Evolutionary conservation across 2,329 filamentous ascomycete species (phyloP).

Genomic region (Trichoderma koningiopsis): DNA sequence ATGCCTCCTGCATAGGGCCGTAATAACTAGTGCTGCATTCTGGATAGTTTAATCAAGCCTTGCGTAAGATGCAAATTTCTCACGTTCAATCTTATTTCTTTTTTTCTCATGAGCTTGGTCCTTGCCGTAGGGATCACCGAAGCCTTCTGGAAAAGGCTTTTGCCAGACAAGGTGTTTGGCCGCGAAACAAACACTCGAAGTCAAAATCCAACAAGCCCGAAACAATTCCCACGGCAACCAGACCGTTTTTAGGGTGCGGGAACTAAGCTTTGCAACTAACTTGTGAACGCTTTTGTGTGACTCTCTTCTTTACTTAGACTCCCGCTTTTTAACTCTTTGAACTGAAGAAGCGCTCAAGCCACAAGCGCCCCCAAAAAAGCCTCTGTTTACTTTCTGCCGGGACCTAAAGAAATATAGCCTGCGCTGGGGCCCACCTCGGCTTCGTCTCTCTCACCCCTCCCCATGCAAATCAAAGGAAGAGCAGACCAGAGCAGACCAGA

Average conservation of each 20-base stretch:
- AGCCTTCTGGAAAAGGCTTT: neutral
- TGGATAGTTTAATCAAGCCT: neutral
- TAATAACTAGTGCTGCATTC: neutral
- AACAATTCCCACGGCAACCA: neutral
- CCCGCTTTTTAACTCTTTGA: neutral
- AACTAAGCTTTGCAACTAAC: neutral
- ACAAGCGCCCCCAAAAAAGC: neutral
- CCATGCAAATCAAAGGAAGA: neutral
- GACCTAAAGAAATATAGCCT: constrained; percentile 23
- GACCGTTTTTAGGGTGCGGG: neutral
- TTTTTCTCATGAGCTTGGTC: neutral
- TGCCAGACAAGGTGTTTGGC: neutral
- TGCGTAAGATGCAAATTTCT: neutral
- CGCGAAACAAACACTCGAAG: neutral
- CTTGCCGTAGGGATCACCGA: neutral
- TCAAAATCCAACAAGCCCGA: neutral
- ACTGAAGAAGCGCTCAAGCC: constrained; percentile 1
- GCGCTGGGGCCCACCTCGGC: constrained; percentile 14
- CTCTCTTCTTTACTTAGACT: neutral
- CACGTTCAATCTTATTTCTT: neutral
- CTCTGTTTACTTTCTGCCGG: constrained; percentile 16
- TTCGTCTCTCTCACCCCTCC: constrained; percentile 11
- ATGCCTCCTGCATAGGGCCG: neutral
- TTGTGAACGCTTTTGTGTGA: neutral
- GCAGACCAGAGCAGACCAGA: neutral